Evolutionary conservation across 768 basidiomycete species (phyloP).

Genomic region (Tephrocybe sp.): DNA sequence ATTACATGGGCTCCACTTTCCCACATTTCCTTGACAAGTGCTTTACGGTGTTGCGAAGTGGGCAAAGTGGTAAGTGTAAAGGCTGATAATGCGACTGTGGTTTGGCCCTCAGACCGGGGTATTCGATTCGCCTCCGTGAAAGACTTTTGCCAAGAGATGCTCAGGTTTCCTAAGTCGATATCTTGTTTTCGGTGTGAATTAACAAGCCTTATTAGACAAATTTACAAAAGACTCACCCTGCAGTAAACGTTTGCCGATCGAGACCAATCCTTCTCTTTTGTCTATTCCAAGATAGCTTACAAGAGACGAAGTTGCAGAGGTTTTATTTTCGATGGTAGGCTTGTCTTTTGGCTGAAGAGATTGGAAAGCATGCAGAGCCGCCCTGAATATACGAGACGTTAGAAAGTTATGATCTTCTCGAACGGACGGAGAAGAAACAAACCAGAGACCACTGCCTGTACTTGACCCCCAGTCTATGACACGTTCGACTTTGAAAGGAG

Average conservation of each 20-base stretch:
- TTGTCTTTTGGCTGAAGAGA: conserved; percentile 22
- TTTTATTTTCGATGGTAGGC: conserved; percentile 28
- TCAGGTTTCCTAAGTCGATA: conserved; percentile 43
- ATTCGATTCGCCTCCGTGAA: conserved; percentile 49
- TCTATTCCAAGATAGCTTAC: conserved; percentile 73
- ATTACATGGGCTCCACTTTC: conserved; percentile 84
- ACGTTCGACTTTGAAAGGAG: conserved; percentile 54
- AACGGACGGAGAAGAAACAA: conserved; percentile 14
- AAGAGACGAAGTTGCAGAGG: conserved; percentile 49
- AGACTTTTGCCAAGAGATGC: conserved; percentile 53
- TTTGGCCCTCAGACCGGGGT: conserved; percentile 38
- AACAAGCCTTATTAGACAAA: not conserved
- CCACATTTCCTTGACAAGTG: conserved; percentile 84
- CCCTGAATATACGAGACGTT: conserved; percentile 43
- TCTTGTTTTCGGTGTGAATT: conserved; percentile 28
- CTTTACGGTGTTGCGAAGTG: conserved; percentile 56
- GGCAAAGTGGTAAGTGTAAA: conserved; percentile 80
- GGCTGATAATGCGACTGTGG: conserved; percentile 74
- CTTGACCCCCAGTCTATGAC: conserved; percentile 86
- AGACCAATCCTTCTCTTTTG: conserved; percentile 65
- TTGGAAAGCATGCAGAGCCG: conserved; percentile 64
- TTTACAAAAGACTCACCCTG: conserved; percentile 37
- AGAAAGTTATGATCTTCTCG: conserved; percentile 3
- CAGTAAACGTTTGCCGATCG: conserved; percentile 64
- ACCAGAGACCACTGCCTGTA: conserved; percentile 85